Base-by-base conservation (phyloP, 352 stramenopile species). In the Globisporangium camurandrum region DNA sequence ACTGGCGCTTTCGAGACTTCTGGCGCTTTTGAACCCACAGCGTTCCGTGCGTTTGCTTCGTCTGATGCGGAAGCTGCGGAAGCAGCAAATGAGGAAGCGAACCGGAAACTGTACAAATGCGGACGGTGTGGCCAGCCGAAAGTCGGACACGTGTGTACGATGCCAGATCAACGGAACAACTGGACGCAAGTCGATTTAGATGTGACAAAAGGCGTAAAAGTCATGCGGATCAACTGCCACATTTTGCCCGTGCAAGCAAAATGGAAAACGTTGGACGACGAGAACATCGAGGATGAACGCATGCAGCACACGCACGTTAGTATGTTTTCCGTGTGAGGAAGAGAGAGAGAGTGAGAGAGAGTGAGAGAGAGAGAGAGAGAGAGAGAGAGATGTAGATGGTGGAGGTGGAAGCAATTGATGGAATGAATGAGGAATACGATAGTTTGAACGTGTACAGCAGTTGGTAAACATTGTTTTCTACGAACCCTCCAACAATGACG, bases 101-200 rank as follows among this genome's bases (percentile, higher is more conserved):
- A 79, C 55, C 75, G 77, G 33, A 90, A 90, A 57, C 59, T 82
- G 64, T 93, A 93, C 77, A 93, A 93, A 62, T 93, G 82, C 48
- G 82, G 82, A 5, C 79, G 82, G 33, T 93, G 82, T 40, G 82
- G 82, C 0, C 79, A 93, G 49, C 77, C 80, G 34, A 93, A 93
- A 62, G 82, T 93, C 24, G 80, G 80, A 33, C 82, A 93, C 52
- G 77, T 91, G 39, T 93, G 82, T 57, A 89, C 81, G 9, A 88
- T 92, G 73, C 81, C 81, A 16, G 81, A 92, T 45, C 66, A 88
- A 49, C 77, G 81, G 49, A 92, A 92, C 62, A 92, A 92, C 62
- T 89, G 81, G 77, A 81, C 77, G 37, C 81, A 92, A 45, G 73
- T 75, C 51, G 75, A 89, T 49, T 45, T 87, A 22, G 73, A 87